Evolutionary conservation across 1,139 yeast genomes (phyloP).

Genomic region (Geotrichum siamense): DNA sequence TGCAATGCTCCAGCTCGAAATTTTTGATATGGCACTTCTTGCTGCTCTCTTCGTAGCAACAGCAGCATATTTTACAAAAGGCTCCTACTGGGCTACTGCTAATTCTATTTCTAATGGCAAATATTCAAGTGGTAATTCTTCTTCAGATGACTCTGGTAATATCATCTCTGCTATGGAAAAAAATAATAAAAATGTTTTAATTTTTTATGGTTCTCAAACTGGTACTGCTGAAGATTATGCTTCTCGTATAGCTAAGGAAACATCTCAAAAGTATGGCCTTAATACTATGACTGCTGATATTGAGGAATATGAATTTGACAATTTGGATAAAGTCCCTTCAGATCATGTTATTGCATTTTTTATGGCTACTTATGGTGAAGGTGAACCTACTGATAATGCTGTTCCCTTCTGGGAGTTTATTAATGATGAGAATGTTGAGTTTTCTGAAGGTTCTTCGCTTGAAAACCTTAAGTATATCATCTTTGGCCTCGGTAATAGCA

Average conservation of each 20-base stretch:
- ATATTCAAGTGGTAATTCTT: constrained; percentile 31
- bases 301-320: constrained; percentile 81
- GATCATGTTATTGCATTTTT: constrained; percentile 62
- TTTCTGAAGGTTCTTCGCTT: constrained; percentile 44
- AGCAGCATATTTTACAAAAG: constrained; percentile 60
- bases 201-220: constrained; percentile 94
- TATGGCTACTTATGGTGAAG: constrained; percentile 95
- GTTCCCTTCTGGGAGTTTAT: constrained; percentile 51
- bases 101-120: constrained; percentile 28
- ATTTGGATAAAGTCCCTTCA: constrained; percentile 50
- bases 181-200: constrained; percentile 65
- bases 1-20: constrained; percentile 41
- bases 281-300: constrained; percentile 82
- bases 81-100: constrained; percentile 43
- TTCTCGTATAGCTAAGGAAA: constrained; percentile 80
- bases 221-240: constrained; percentile 99
- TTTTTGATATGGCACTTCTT: constrained; percentile 64
- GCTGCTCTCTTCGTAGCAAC: constrained; percentile 58
- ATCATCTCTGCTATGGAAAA: constrained; percentile 54
- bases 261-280: constrained; percentile 72
- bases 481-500: constrained; percentile 89
- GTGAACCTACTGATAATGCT: constrained; percentile 96
- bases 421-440: constrained; percentile 31
- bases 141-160: constrained; percentile 37
- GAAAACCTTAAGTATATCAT: constrained; percentile 60